Evolutionary conservation across 805 yeast species (phyloP).

Genomic region (Lachancea kluyveri): DNA sequence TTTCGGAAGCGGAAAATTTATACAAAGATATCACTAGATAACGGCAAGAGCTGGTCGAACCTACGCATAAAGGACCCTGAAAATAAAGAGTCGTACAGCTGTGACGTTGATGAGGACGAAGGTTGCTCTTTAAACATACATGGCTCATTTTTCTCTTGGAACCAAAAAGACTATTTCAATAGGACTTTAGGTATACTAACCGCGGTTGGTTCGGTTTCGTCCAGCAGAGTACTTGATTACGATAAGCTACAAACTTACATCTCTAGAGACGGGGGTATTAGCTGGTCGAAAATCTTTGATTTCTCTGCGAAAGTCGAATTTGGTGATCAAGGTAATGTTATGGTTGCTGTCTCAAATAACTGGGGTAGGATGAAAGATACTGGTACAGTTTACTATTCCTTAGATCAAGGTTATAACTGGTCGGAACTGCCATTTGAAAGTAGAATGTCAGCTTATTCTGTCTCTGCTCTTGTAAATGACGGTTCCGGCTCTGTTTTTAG

Average conservation of each 20-base stretch:
- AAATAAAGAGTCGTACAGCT: slow-evolving; percentile 22
- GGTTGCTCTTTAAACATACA: slow-evolving; percentile 43
- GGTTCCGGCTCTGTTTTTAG: slow-evolving; percentile 60
- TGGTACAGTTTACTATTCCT: slow-evolving; percentile 44
- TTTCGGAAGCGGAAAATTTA: no score
- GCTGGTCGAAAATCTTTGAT: slow-evolving; percentile 56
- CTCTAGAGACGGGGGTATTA: slow-evolving; percentile 71
- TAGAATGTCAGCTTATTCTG: slow-evolving; percentile 34
- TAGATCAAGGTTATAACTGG: slow-evolving; percentile 76
- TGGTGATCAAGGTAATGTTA: slow-evolving; percentile 76
- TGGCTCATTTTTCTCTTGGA: slow-evolving; percentile 28
- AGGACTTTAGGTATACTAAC: slow-evolving; percentile 46
- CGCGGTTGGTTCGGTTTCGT: slow-evolving; percentile 14
- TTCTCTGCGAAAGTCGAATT: slow-evolving; percentile 49
- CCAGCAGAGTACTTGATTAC: no score
- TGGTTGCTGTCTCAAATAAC: slow-evolving; percentile 51
- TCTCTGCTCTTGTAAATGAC: slow-evolving; percentile 54
- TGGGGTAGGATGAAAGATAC: slow-evolving; percentile 31
- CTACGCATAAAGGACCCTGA: slow-evolving; percentile 41
- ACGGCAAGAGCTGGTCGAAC: slow-evolving; percentile 49
- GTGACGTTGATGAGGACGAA: slow-evolving; percentile 31
- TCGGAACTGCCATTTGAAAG: slow-evolving; percentile 40
- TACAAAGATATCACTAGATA: slow-evolving; percentile 42
- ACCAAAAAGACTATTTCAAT: no score
- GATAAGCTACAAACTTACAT: slow-evolving; percentile 42